A percentile compares a stretch with the other conserved stretches of the same genome.
These are phyloP conservation scores for Fusarium neocosmosporiellum DNA, from an alignment of 2,329 filamentous ascomycete genomes.

Conservation along the genomic window DNA sequence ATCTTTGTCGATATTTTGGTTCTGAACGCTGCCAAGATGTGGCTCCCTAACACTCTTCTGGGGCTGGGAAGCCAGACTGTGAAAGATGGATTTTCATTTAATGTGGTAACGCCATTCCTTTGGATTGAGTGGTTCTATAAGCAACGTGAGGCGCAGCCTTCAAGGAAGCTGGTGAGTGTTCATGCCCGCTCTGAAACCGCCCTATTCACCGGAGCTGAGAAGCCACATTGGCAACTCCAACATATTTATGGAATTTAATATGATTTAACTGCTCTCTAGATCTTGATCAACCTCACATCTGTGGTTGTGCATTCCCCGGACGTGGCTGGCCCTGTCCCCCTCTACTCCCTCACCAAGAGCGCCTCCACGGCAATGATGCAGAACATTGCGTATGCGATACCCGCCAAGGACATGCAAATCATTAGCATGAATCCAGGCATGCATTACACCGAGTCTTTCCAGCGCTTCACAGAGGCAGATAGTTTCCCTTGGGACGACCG, in stretches of 20 bases:
- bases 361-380: slow-evolving; percentile 9
- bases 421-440: slow-evolving; percentile 52
- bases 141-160: neutral
- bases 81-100: neutral
- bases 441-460: slow-evolving; percentile 4
- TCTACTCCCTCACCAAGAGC: neutral
- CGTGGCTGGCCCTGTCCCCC: neutral
- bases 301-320: neutral
- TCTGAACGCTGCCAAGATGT: slow-evolving; percentile 1
- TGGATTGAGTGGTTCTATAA: neutral
- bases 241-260: neutral
- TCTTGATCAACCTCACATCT: neutral
- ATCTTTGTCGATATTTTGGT: slow-evolving; percentile 9
- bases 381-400: slow-evolving; percentile 49
- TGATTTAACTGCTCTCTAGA: neutral
- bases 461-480: slow-evolving; percentile 2
- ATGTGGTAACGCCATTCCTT: neutral
- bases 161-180: neutral
- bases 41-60: slow-evolving; percentile 3
- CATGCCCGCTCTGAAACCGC: neutral
- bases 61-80: neutral
- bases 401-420: slow-evolving; percentile 50
- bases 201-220: neutral
- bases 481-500: neutral
- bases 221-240: neutral